These are phyloP conservation scores for Aurantiochytrium sp. DNA, from an alignment of 108 stramenopile species.

Conservation along the genomic window DNA sequence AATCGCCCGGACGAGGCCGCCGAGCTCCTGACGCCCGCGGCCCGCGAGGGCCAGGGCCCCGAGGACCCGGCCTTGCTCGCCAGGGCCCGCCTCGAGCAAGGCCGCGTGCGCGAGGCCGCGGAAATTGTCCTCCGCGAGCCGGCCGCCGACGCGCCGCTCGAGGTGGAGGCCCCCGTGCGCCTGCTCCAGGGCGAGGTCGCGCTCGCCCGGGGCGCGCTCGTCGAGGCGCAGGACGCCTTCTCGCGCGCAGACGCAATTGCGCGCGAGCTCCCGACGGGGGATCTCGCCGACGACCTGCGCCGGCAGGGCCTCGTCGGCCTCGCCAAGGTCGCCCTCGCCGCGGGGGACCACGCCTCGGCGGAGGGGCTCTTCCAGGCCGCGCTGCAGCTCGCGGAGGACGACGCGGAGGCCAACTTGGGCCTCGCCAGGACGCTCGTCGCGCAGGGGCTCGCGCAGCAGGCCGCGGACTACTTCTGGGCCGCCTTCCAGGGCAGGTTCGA, in stretches of 20 bases:
- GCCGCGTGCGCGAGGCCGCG: neutral
- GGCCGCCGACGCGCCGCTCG: neutral
- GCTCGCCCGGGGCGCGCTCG: neutral
- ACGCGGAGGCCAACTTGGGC: neutral
- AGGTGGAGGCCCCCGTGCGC: neutral
- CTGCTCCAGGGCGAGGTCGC: neutral
- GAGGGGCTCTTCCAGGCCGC: neutral
- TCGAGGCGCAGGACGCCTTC: neutral
- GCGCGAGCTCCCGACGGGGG: no score
- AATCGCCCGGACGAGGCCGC: neutral
- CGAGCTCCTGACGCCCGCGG: no score
- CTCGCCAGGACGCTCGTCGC: neutral
- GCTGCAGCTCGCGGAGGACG: neutral
- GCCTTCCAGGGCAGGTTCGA: neutral
- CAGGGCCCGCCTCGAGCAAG: no score
- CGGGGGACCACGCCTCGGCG: neutral
- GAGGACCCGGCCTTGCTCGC: no score
- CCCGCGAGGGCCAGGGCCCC: no score
- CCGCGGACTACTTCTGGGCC: neutral
- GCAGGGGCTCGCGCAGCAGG: neutral
- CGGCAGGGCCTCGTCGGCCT: neutral
- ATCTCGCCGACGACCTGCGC: neutral
- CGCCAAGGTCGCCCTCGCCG: neutral
- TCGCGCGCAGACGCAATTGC: no score
- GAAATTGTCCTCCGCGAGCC: neutral